These are phyloP conservation scores for Aspergillus pseudotamarii DNA, from an alignment of 2,329 filamentous ascomycete species.

Conservation along the genomic window DNA sequence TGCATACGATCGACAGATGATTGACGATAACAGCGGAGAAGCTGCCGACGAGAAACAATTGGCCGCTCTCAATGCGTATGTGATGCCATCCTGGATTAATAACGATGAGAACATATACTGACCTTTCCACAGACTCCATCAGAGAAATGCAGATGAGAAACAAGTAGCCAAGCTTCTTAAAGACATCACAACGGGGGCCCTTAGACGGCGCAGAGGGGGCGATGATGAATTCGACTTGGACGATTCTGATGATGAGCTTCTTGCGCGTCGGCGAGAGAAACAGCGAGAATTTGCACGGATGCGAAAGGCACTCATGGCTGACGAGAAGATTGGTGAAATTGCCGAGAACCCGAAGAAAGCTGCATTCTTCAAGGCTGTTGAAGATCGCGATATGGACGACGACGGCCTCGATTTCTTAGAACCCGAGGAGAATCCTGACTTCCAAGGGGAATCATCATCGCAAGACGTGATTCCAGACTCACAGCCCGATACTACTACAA, in stretches of 20 bases:
- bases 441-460: conserved; percentile 38
- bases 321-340: conserved; percentile 89
- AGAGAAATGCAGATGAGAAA: conserved; percentile 80
- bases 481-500: conserved; percentile 23
- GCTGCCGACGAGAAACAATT: conserved; percentile 78
- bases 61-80: conserved; percentile 87
- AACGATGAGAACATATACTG: conserved; percentile 13
- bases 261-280: conserved; percentile 77
- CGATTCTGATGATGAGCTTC: conserved; percentile 81
- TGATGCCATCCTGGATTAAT: conserved; percentile 28
- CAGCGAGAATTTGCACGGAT: conserved; percentile 87
- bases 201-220: conserved; percentile 75
- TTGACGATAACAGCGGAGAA: conserved; percentile 79
- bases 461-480: conserved; percentile 27
- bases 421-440: conserved; percentile 39
- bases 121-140: conserved; percentile 64
- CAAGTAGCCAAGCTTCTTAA: conserved; percentile 88
- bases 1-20: conserved; percentile 81
- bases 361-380: conserved; percentile 87
- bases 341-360: conserved; percentile 85
- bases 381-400: conserved; percentile 71
- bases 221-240: conserved; percentile 81
- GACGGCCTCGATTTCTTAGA: conserved; percentile 74
- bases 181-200: conserved; percentile 84
- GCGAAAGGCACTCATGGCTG: conserved; percentile 82